Conservation (phyloP, 2,329 filamentous ascomycete species). For the Alternaria infectoria region DNA sequence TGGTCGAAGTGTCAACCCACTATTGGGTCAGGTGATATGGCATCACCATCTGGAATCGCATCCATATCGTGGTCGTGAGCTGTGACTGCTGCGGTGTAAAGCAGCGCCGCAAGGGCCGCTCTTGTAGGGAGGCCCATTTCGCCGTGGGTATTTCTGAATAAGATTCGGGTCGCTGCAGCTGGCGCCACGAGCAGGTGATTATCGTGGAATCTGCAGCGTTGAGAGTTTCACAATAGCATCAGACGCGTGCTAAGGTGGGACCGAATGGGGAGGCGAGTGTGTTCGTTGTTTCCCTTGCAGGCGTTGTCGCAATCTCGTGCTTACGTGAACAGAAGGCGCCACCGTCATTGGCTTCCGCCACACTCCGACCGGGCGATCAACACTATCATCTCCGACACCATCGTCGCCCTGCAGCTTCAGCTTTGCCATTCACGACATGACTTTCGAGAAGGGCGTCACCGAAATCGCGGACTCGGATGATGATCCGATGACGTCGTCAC, state of each 20-base stretch:
- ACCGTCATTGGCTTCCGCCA: conserved; percentile 27
- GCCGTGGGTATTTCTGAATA: conserved; percentile 6
- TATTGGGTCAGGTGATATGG: conserved; percentile 45
- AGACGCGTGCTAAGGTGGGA: conserved; percentile 3
- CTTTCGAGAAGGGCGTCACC: conserved; percentile 18
- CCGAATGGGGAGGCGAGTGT: not conserved
- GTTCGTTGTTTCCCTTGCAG: conserved; percentile 21
- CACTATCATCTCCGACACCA: conserved; percentile 9
- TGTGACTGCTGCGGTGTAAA: conserved; percentile 32
- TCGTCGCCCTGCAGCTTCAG: not conserved
- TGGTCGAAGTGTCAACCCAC: conserved; percentile 23
- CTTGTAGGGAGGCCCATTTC: conserved; percentile 16
- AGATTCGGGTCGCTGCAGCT: not conserved
- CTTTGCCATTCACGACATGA: conserved; percentile 28
- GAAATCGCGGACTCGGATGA: conserved; percentile 46
- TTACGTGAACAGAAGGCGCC: conserved; percentile 32
- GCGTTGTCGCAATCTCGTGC: conserved; percentile 22
- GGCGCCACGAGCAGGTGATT: conserved; percentile 6
- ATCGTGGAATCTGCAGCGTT: conserved; percentile 22
- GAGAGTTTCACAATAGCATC: conserved; percentile 20
- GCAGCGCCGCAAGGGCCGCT: conserved; percentile 26
- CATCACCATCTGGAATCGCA: conserved; percentile 48
- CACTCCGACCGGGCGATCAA: conserved; percentile 8
- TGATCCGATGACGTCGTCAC: conserved; percentile 40
- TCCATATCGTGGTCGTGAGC: conserved; percentile 52